Evolutionary conservation across 1,284 basidiomycete species (phyloP).

Genomic region (Sporisorium graminicola): DNA sequence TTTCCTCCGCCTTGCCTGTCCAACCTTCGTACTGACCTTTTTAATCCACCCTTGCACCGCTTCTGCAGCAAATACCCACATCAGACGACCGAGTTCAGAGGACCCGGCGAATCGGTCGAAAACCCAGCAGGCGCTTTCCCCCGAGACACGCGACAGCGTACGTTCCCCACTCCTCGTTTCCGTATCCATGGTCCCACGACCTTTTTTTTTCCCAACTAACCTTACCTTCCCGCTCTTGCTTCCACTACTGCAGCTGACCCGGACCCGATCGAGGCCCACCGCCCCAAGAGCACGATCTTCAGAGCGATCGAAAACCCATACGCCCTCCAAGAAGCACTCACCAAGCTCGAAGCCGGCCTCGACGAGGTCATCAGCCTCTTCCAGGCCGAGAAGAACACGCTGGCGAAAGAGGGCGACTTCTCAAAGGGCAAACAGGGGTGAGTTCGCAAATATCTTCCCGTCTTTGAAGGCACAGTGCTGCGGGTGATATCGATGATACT

Average conservation of each 20-base stretch:
- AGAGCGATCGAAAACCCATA: slow-evolving; percentile 62
- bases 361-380: slow-evolving; percentile 61
- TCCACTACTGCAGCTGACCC: slow-evolving; percentile 21
- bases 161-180: neutral
- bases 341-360: slow-evolving; percentile 50
- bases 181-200: neutral
- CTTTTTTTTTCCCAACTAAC: neutral
- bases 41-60: neutral
- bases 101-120: slow-evolving; percentile 43
- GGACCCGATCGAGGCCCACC: slow-evolving; percentile 35
- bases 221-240: neutral
- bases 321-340: slow-evolving; percentile 55
- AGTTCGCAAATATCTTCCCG: neutral
- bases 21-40: neutral
- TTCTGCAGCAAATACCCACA: slow-evolving; percentile 39
- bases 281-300: slow-evolving; percentile 51
- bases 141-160: slow-evolving; percentile 39
- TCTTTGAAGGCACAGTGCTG: neutral
- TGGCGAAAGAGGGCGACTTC: slow-evolving; percentile 54
- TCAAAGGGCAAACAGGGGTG: slow-evolving; percentile 61
- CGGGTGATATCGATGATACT: neutral
- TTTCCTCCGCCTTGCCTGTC: neutral
- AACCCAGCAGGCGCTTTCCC: slow-evolving; percentile 55
- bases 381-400: slow-evolving; percentile 59
- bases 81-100: slow-evolving; percentile 41